Evolutionary conservation across 2,329 filamentous ascomycete genomes (phyloP).

Genomic region (Claviceps africana): DNA sequence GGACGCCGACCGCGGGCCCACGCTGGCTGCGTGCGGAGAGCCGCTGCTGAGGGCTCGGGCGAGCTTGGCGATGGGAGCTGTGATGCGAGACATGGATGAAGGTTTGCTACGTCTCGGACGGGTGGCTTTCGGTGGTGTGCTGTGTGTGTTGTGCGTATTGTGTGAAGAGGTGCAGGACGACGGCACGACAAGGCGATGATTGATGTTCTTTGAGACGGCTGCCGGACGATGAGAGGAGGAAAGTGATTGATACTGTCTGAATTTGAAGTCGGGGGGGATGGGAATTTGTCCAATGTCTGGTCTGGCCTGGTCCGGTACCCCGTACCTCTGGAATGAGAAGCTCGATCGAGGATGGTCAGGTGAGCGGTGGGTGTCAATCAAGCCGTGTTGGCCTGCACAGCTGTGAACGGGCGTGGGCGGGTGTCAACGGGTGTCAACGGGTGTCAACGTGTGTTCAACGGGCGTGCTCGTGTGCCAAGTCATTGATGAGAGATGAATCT

Average conservation of each 20-base stretch:
- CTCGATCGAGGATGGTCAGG: neutral
- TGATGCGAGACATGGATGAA: conserved; percentile 34
- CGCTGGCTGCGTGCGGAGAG: conserved; percentile 21
- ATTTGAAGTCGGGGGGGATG: neutral
- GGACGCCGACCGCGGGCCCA: conserved; percentile 16
- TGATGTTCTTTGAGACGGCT: no score
- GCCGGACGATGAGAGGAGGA: neutral
- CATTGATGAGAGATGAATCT: neutral
- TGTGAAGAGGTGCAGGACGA: neutral
- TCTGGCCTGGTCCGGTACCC: neutral
- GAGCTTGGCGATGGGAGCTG: conserved; percentile 35
- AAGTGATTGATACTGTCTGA: neutral
- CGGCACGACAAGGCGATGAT: neutral
- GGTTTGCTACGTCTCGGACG: neutral
- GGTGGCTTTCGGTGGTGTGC: neutral
- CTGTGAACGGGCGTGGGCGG: no score
- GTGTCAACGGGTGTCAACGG: no score
- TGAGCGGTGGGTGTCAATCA: no score
- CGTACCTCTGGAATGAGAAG: neutral
- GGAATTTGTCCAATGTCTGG: neutral
- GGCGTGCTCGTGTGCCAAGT: no score
- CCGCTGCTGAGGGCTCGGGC: conserved; percentile 30
- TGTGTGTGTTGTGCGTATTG: no score
- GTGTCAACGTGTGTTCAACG: neutral
- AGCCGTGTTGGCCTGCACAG: no score